Evolutionary conservation across 2,329 filamentous ascomycete species (phyloP).

Genomic region (Nothomitra cinnamomea): DNA sequence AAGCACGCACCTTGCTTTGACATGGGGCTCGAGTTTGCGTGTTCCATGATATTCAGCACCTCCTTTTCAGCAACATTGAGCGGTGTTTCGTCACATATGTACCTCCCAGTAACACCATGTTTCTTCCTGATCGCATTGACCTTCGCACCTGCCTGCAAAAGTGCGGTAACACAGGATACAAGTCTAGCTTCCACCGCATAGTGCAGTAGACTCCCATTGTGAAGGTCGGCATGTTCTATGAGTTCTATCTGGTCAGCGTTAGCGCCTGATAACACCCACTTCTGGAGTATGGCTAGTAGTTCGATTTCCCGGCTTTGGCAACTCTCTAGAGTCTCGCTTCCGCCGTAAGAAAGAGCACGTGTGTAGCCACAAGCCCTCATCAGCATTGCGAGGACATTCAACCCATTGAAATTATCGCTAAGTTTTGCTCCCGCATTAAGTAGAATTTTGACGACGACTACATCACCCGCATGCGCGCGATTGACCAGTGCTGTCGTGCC

Average conservation of each 20-base stretch:
- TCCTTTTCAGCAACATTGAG: neutral
- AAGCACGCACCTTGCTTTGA: neutral
- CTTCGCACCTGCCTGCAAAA: neutral
- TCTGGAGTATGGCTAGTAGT: neutral
- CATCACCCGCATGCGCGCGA: too few species aligned
- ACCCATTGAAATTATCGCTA: too few species aligned
- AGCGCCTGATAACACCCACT: neutral
- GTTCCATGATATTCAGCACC: neutral
- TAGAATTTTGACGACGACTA: too few species aligned
- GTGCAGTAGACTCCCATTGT: neutral
- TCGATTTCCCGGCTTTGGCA: neutral
- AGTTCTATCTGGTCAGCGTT: neutral
- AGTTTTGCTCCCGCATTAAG: too few species aligned
- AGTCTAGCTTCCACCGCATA: neutral
- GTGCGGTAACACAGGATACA: neutral
- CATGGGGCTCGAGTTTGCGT: neutral
- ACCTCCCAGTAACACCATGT: neutral
- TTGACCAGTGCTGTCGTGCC: too few species aligned
- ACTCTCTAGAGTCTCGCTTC: neutral
- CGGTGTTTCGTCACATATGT: neutral
- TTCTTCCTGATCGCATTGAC: neutral
- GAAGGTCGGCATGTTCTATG: neutral
- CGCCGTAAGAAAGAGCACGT: too few species aligned
- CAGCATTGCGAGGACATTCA: too few species aligned
- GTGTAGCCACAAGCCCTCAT: too few species aligned